Percentiles rank a stretch among this genome's conserved stretches.
phyloP scores from a whole-genome alignment of 208 protist species.

The Trypanosoma grayi region DNA sequence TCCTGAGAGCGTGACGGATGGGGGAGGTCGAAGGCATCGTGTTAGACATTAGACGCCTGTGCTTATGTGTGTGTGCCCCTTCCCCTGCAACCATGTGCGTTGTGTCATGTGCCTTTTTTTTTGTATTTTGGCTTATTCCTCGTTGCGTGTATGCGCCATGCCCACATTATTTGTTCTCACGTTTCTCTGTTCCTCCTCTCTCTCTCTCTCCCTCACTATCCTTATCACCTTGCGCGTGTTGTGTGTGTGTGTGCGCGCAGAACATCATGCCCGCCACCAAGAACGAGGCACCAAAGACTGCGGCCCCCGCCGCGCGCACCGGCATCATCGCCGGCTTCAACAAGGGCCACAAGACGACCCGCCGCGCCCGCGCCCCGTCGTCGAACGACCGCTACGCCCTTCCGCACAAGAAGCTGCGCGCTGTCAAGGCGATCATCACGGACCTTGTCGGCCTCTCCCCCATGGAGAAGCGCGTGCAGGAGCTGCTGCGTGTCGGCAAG shows the following conservation, averaged over 20 bases:
- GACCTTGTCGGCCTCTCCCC: constrained; percentile 92
- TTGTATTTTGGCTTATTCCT: constrained; percentile 10
- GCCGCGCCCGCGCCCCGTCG: constrained; percentile 73
- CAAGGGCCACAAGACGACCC: constrained; percentile 90
- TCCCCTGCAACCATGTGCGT: background rate
- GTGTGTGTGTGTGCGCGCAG: background rate
- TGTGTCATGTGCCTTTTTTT: constrained; percentile 13
- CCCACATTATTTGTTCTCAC: constrained; percentile 1
- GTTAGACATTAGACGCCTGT: no score
- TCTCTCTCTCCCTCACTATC: constrained; percentile 13
- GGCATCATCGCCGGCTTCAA: constrained; percentile 93
- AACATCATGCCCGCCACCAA: constrained; percentile 47
- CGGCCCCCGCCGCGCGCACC: constrained; percentile 64
- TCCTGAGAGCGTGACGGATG: background rate
- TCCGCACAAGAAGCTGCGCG: constrained; percentile 89
- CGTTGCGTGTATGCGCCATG: constrained; percentile 6
- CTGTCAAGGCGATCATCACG: constrained; percentile 89
- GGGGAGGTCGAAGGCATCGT: background rate
- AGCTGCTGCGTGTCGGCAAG: constrained; percentile 94
- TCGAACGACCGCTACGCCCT: constrained; percentile 78
- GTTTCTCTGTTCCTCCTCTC: background rate
- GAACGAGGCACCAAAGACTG: constrained; percentile 14
- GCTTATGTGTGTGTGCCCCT: background rate
- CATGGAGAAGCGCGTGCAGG: constrained; percentile 91
- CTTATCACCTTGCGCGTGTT: background rate